Conservation (phyloP, 345 rosid species). For the thale cress (Arabidopsis thaliana) region DNA sequence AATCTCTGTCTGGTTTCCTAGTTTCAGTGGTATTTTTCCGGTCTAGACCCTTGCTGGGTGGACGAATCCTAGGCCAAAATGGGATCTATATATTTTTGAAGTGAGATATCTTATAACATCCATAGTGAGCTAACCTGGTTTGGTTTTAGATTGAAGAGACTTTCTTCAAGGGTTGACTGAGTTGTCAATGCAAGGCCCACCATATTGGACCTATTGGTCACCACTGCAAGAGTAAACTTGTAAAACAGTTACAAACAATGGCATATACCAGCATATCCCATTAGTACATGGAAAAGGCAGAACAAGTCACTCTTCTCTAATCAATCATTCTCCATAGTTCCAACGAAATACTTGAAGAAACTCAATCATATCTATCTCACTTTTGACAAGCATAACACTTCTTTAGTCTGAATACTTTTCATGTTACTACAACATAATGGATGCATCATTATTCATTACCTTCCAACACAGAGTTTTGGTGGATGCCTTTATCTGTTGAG, state of each 20-base stretch:
- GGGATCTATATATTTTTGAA: not conserved
- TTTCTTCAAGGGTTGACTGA: conserved; percentile 64
- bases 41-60: not conserved
- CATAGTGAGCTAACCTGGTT: conserved; percentile 18
- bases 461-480: not conserved
- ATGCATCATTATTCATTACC: not conserved
- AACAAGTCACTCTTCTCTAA: not conserved
- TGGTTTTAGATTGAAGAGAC: conserved; percentile 24
- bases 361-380: conserved; percentile 32
- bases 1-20: conserved; percentile 15
- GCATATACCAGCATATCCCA: conserved; percentile 21
- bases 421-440: not conserved
- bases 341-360: conserved; percentile 2
- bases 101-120: conserved; percentile 8
- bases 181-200: conserved; percentile 82
- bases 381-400: not conserved
- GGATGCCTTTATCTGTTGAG: conserved; percentile 71
- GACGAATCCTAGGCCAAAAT: not conserved
- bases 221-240: conserved; percentile 53
- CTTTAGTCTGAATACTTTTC: not conserved
- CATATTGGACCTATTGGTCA: conserved; percentile 43
- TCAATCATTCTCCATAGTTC: not conserved
- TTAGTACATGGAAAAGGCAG: conserved; percentile 14
- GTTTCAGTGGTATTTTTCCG: not conserved
- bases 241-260: conserved; percentile 26